These are phyloP conservation scores for Neurospora sp. DNA, from an alignment of 495 filamentous ascomycete species.

Conservation along the genomic window DNA sequence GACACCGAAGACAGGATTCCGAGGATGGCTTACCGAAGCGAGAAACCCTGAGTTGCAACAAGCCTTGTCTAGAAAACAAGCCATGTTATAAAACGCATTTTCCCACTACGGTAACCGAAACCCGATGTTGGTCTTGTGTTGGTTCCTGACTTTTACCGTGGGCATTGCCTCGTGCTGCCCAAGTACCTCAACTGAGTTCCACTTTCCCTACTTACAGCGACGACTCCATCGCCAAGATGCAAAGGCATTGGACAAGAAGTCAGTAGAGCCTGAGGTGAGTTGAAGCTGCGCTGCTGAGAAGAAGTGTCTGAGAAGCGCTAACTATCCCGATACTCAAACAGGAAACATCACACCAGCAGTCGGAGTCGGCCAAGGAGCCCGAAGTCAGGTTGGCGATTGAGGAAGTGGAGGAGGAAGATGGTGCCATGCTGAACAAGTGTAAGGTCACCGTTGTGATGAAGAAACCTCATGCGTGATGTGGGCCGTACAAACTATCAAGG, in stretches of 20 bases:
- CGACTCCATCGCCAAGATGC: background rate
- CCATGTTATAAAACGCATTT: too few relatives aligned
- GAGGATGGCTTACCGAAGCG: background rate
- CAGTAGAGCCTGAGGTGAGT: background rate
- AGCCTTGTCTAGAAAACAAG: too few relatives aligned
- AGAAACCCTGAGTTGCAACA: too few relatives aligned
- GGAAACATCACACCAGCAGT: background rate
- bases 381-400: background rate
- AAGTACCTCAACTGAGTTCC: slow-evolving; percentile 65
- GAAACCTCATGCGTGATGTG: background rate
- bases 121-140: slow-evolving; percentile 18
- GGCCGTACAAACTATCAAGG: background rate
- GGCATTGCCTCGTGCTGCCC: background rate
- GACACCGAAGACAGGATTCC: background rate
- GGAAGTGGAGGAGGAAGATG: background rate
- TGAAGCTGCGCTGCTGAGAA: background rate
- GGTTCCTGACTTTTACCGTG: slow-evolving; percentile 12
- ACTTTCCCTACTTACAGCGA: background rate
- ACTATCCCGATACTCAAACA: background rate
- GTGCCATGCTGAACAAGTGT: background rate
- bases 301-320: background rate
- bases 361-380: background rate
- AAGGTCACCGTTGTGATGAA: background rate
- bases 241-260: background rate
- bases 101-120: background rate